Percentiles rank a stretch among this genome's conserved stretches.
phyloP scores from a whole-genome alignment of 257 asterid species.

The Scutellaria minor region DNA sequence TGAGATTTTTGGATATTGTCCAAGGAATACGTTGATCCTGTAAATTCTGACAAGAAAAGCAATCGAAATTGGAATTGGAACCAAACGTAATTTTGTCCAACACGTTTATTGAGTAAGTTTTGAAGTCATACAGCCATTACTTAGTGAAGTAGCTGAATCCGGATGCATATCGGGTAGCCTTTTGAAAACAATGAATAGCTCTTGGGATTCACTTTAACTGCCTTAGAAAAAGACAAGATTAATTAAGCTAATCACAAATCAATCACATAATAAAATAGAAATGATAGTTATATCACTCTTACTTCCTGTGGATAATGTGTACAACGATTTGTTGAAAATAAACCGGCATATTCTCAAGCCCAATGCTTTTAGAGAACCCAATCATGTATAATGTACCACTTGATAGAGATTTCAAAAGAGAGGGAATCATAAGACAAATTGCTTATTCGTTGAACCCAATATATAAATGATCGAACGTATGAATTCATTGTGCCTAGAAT shows the following conservation, averaged over 20 bases:
- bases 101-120: constrained; percentile 34
- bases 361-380: too few species aligned
- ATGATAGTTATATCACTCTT: neutral
- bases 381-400: neutral
- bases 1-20: constrained; percentile 35
- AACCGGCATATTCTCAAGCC: too few species aligned
- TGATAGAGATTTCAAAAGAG: neutral
- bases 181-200: constrained; percentile 5
- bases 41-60: constrained; percentile 40
- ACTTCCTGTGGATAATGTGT: too few species aligned
- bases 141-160: constrained; percentile 41
- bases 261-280: neutral
- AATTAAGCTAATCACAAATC: constrained; percentile 9
- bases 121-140: constrained; percentile 46
- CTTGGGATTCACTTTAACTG: constrained; percentile 34
- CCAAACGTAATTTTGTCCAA: constrained; percentile 1
- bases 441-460: neutral
- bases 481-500: neutral
- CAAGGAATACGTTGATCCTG: constrained; percentile 39
- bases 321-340: too few species aligned
- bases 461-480: neutral
- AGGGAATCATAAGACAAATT: neutral
- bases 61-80: constrained; percentile 30
- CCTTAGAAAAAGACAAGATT: constrained; percentile 18
- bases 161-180: constrained; percentile 35